Percentiles rank a stretch among this genome's conserved stretches.
Evolutionary conservation across 371 early-diverging fungal genomes (phyloP).

Genomic region (Rhizomucor miehei): DNA sequence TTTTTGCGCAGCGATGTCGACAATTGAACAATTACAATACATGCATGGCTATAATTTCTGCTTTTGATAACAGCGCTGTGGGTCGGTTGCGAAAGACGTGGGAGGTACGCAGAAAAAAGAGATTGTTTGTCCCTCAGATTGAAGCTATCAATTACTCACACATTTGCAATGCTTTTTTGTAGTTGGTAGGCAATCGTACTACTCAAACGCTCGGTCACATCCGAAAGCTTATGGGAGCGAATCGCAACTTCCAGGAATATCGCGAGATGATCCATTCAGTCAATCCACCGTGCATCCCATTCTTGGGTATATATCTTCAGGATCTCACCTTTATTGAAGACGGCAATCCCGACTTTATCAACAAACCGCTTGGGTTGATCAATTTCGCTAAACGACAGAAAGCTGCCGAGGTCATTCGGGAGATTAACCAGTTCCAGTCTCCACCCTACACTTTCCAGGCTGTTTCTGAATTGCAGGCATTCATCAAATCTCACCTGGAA

Average conservation of each 20-base stretch:
- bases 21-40: conserved; percentile 87
- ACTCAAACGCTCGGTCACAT: conserved; percentile 42
- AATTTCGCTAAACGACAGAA: conserved; percentile 89
- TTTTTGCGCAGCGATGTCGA: conserved; percentile 49
- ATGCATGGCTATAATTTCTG: conserved; percentile 84
- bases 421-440: conserved; percentile 87
- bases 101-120: conserved; percentile 49
- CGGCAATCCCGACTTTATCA: conserved; percentile 79
- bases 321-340: conserved; percentile 94
- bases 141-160: neutral
- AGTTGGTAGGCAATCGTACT: conserved; percentile 36
- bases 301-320: conserved; percentile 83
- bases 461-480: conserved; percentile 78
- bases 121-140: neutral
- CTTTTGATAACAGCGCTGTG: conserved; percentile 83
- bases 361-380: conserved; percentile 60
- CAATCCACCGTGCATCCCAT: conserved; percentile 91
- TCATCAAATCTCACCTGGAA: conserved; percentile 59
- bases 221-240: conserved; percentile 72
- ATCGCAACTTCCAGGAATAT: conserved; percentile 84
- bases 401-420: conserved; percentile 83
- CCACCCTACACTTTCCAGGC: conserved; percentile 72
- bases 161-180: conserved; percentile 4
- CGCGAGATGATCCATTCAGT: conserved; percentile 79
- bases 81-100: conserved; percentile 86